Evolutionary conservation across 2,329 filamentous ascomycete species (phyloP).

Genomic region (Aaosphaeria pasadenensis): DNA sequence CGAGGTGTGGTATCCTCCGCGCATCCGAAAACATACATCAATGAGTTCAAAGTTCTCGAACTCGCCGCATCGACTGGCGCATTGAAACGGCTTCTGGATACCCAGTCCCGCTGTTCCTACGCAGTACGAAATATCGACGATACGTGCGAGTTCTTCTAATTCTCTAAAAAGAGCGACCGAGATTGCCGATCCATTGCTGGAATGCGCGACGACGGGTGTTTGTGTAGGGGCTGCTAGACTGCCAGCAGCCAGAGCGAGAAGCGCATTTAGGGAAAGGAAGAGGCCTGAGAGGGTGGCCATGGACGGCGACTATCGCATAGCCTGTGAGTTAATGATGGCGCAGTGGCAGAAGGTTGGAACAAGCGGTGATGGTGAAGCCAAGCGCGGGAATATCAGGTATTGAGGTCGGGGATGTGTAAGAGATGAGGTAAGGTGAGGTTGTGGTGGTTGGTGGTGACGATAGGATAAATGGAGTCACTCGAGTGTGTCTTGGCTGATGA

Average conservation of each 20-base stretch:
- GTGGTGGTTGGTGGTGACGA: not conserved
- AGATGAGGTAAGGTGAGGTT: not conserved
- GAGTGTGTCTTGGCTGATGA: not conserved
- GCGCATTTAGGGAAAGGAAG: slow-evolving; percentile 4
- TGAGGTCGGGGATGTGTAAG: not conserved
- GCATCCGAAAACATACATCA: slow-evolving; percentile 36
- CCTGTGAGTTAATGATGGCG: slow-evolving; percentile 7
- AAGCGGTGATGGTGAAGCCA: not conserved
- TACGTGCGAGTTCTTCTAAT: slow-evolving; percentile 81
- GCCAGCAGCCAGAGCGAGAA: slow-evolving; percentile 2
- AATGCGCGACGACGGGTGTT: slow-evolving; percentile 26
- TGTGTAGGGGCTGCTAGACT: slow-evolving; percentile 14
- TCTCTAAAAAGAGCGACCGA: slow-evolving; percentile 69
- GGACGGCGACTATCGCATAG: slow-evolving; percentile 25
- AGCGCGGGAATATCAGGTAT: too few relatives aligned
- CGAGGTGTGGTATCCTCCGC: too few relatives aligned
- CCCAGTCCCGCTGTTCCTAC: slow-evolving; percentile 82
- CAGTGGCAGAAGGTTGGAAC: not conserved
- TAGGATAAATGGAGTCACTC: not conserved
- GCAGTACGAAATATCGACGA: slow-evolving; percentile 94
- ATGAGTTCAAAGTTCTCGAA: slow-evolving; percentile 78
- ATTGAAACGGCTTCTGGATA: slow-evolving; percentile 78
- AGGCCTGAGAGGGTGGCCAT: slow-evolving; percentile 17
- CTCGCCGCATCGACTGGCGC: slow-evolving; percentile 78
- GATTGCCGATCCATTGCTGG: slow-evolving; percentile 42